Conservation (phyloP, 768 basidiomycete species). For the Suillus plorans region DNA sequence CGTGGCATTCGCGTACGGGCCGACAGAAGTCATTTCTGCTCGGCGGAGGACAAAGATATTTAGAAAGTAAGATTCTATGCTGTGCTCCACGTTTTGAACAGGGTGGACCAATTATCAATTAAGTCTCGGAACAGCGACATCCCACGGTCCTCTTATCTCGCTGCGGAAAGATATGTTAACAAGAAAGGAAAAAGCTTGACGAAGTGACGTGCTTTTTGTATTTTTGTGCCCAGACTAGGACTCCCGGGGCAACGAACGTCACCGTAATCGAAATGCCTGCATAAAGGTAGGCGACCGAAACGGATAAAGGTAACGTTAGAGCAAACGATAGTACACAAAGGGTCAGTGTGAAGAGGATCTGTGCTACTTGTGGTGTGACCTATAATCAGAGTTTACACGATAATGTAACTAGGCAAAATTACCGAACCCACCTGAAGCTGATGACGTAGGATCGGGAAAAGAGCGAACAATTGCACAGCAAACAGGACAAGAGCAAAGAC, state of each 20-base stretch:
- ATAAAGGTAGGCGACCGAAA: conserved; percentile 53
- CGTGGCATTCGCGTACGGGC: conserved; percentile 22
- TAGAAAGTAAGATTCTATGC: conserved; percentile 23
- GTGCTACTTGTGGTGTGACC: conserved; percentile 47
- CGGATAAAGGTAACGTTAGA: conserved; percentile 55
- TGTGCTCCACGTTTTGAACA: conserved; percentile 24
- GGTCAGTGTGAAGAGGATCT: conserved; percentile 51
- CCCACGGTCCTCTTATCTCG: conserved; percentile 90
- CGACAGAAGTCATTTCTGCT: conserved; percentile 26
- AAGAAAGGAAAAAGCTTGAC: conserved; percentile 11
- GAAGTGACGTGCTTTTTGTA: conserved; percentile 73
- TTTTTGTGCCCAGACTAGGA: conserved; percentile 81
- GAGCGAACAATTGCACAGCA: conserved; percentile 79
- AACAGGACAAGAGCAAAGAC: conserved; percentile 90
- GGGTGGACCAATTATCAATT: conserved; percentile 36
- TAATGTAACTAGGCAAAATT: conserved; percentile 10
- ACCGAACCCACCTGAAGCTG: conserved; percentile 58
- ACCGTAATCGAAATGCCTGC: conserved; percentile 50
- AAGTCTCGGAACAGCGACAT: conserved; percentile 77
- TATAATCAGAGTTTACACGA: conserved; percentile 30
- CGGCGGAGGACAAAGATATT: conserved; percentile 21
- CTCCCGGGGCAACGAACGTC: conserved; percentile 70
- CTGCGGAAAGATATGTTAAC: conserved; percentile 39
- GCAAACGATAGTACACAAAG: conserved; percentile 51
- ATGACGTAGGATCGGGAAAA: conserved; percentile 78